These are phyloP conservation scores for Xylaria palmicola DNA, from an alignment of 495 filamentous ascomycete genomes.

Conservation along the genomic window DNA sequence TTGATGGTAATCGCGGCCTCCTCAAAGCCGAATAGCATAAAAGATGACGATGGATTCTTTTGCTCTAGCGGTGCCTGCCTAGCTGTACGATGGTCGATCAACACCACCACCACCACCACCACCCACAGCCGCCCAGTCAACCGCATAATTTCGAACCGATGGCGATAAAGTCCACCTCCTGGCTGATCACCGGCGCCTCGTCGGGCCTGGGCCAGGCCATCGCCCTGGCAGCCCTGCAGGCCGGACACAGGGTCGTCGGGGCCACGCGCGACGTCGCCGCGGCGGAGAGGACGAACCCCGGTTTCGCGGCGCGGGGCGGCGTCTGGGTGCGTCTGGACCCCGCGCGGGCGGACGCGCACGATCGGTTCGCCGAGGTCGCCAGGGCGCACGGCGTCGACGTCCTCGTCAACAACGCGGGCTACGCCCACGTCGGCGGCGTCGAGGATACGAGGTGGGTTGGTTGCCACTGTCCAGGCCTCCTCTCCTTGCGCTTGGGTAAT, in stretches of 20 bases:
- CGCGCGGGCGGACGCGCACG: conserved; percentile 4
- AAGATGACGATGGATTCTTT: not conserved
- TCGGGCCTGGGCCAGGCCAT: conserved; percentile 51
- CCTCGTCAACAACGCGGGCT: conserved; percentile 35
- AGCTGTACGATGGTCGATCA: not conserved
- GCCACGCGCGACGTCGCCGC: conserved; percentile 37
- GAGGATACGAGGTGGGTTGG: conserved; percentile 28
- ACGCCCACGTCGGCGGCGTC: conserved; percentile 32
- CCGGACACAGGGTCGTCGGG: conserved; percentile 52
- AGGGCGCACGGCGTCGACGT: conserved; percentile 37
- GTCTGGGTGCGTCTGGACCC: conserved; percentile 36
- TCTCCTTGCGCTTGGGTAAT: no score
- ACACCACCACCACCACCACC: no score
- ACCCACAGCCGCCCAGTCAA: no score
- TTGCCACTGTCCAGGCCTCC: no score
- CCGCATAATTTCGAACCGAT: no score
- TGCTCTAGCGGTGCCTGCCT: not conserved
- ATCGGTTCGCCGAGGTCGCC: conserved; percentile 12
- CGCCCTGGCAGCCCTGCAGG: conserved; percentile 38
- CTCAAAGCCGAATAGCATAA: not conserved
- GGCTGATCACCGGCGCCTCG: conserved; percentile 55
- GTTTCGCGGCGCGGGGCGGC: conserved; percentile 27
- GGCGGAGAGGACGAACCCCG: conserved; percentile 27
- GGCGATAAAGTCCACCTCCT: no score
- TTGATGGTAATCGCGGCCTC: not conserved